Evolutionary conservation across 306 rosid species (phyloP), one percentile per base, ranked within the genome.

Genomic region (Lathyrus oleraceus): DNA sequence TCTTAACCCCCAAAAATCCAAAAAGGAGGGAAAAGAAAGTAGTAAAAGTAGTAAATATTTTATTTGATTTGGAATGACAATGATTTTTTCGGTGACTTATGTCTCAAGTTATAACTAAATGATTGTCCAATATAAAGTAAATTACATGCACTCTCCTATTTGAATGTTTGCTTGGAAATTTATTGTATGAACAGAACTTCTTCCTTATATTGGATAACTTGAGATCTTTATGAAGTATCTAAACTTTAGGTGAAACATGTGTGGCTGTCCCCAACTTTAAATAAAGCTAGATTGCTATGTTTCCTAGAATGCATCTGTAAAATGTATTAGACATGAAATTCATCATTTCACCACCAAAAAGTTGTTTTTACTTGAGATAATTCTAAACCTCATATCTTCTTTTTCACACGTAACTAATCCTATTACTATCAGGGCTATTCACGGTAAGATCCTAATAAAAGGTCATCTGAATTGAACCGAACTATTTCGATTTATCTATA

Each of bases 221-320:
- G 71, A 59, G 56, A 56, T 76, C 49, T 6, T 76, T 69, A 12
- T 16, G 21, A 21, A 25, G 69, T 36, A 47, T 64, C 52, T 69
- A 63, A 77, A 58, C 73, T 82, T 58, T 69, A 64, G 77, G 70
- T 69, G 71, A 77, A 73, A 62, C 67, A 73, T 73, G 77, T 74
- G 74, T 69, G 57, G 4, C 59, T 81, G 80, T 74, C 75, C 19
- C 68, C 67, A 13, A 59, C 80, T 61, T 60, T 58, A 19, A 45
- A 65, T 17, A 77, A 82, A 74, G 81, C 79, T 36, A 32, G 68
- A 74, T 58, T 35, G 9, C 32, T 39, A 67, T 70, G 86, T 82
- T 82, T 65, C 71, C 65, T 66, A 66, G 80, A 75, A 58, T 70
- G 82, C 74, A 63, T 19, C 13, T 63, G 8, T 59, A 59, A 61